Base-by-base conservation (phyloP, 257 asterid genomes). In the Solanum verrucosum region DNA sequence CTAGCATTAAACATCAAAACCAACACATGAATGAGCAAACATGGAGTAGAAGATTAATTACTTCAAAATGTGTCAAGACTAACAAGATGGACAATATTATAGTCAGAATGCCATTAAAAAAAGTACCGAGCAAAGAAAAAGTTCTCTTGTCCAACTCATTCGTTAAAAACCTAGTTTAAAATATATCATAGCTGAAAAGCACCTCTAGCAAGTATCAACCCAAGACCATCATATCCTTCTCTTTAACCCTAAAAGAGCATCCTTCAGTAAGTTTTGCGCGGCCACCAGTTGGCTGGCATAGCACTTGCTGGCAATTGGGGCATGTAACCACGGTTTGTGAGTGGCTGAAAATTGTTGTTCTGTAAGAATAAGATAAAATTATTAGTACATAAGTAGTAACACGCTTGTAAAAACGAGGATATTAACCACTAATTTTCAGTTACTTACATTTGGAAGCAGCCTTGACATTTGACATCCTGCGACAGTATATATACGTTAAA, bases 261-360 rank as follows among this genome's bases (percentile, higher is more conserved):
- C 89, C 87, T 67, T 87, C 89, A 6, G 89, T 87, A 13, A 87
- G 84, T 15, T 84, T 87, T 60, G 84, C 33, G 1, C 84, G 72
- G 7, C 89, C 89, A 38, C 89, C 87, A 4, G 87, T 87, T 14
- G 89, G 89, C 82, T 87, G 89, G 82, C 89, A 82, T 33, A 87
- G 72, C 52, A 87, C 89, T 31, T 65, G 68, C 83, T 82, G 87
- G 81, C 89, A 87, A 35, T 60, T 87, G 46, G 77, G 60, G 38
- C 89, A 87, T 8, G 56, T 83, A 42, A 87, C 89, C 70, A 77
- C 89, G 1, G 89, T 87, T 33, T 87, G 86, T 0, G 89, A 87
- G 86, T 87, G 89, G 65, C 86, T 87, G 74, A 87, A 87, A 34
- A 81, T 81, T 16, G 85, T 81, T 81, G 85, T 81, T 46, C 85